Conservation (phyloP, 2,329 filamentous ascomycete genomes). For the Fusarium tuaranense region DNA sequence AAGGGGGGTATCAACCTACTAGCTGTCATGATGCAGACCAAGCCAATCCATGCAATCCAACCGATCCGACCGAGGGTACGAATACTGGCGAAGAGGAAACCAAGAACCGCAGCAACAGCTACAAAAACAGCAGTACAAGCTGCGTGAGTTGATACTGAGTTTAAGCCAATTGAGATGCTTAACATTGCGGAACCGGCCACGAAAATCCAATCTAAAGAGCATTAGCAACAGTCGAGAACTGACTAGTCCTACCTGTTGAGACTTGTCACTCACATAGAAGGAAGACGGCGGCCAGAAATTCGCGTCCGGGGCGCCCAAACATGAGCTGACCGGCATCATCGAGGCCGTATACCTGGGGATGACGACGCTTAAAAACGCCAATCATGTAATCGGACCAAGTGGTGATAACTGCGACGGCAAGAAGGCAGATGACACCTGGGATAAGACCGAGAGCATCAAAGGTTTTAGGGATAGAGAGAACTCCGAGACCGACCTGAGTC, state of each 20-base stretch:
- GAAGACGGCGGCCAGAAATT: constrained; percentile 51
- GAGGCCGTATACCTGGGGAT: constrained; percentile 62
- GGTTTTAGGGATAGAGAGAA: constrained; percentile 58
- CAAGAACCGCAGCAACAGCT: constrained; percentile 44
- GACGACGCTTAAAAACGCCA: constrained; percentile 60
- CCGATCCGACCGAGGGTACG: constrained; percentile 43
- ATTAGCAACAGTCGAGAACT: background rate
- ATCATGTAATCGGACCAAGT: constrained; percentile 62
- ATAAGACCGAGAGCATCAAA: constrained; percentile 60
- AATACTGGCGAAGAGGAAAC: constrained; percentile 45
- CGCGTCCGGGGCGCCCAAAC: constrained; percentile 57
- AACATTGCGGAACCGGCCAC: constrained; percentile 54
- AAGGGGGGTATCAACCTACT: constrained; percentile 28
- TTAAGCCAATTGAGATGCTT: constrained; percentile 51
- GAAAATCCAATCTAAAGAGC: constrained; percentile 32
- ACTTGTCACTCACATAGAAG: constrained; percentile 46
- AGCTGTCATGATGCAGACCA: constrained; percentile 40
- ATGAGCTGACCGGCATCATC: constrained; percentile 61
- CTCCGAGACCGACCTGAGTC: constrained; percentile 56
- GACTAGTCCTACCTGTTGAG: background rate
- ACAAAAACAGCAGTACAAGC: constrained; percentile 53
- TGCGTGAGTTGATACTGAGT: constrained; percentile 51
- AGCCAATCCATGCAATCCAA: constrained; percentile 46
- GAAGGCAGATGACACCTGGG: constrained; percentile 57
- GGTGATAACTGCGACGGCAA: constrained; percentile 54